Base-by-base conservation (phyloP, 2,329 filamentous ascomycete species). In the Fusarium dlaminii region DNA sequence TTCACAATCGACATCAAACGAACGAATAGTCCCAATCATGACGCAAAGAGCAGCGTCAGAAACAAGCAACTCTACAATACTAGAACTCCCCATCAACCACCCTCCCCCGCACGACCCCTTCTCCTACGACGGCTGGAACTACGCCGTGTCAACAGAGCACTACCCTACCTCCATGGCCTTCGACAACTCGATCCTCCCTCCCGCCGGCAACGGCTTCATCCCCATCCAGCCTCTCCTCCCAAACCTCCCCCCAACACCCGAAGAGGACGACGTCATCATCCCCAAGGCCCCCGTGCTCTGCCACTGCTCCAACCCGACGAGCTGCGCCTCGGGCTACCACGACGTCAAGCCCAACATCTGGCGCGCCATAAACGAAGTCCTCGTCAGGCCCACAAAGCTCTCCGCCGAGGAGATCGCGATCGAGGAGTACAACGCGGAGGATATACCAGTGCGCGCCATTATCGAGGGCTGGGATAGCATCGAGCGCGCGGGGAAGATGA, bases 401-500 rank as follows among this genome's bases (percentile, higher is more conserved):
- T 65, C 74, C 1, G 30, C 55, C 1, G 64, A 70, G 1, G 78
- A 80, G 17, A 20, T 73, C 0, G 55, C 63, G 5, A n/a, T 72
- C 3, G 73, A 75, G 24, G 77, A 79, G 22, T 66, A 65, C 5
- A 65, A 68, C 10, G 72, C 73, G 12, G 72, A 81, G 34, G 79
- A 81, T 30, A 72, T 73, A 2, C 74, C 79, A 1, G 48, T 81
- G 3, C 66, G 79, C 15, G 79, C 70, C 3, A 5, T 81, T 0
- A 4, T 81, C 0, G 75, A 81, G 27, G 79, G 79, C 8, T 80
- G 79, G 79, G 72, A 80, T 24, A 77, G 68, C n/a, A 65, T 79
- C 8, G 78, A 80, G 15, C 60, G 43, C n/a, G 66, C 70, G 2
- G 75, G 78, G 2, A 76, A 72, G 27, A 69, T 81, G 74, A 78